Evolutionary conservation across 805 yeast genomes (phyloP), one percentile per base, ranked within the genome.

Genomic region (Nakazawaea sp.): DNA sequence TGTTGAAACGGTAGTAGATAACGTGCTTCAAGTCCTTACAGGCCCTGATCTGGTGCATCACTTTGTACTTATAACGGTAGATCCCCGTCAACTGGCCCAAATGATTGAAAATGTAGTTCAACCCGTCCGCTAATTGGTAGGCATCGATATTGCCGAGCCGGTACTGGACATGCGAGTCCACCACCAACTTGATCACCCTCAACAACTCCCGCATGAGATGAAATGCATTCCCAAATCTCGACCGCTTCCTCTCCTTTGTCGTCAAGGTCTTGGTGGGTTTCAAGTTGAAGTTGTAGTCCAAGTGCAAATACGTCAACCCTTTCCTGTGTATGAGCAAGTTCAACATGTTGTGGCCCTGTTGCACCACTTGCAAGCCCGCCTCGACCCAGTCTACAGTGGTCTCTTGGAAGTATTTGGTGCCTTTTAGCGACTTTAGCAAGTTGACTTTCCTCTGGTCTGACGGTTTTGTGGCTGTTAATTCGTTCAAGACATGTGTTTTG

Each of bases 361-460:
- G 73, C 51, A 96, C 84, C 2, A 92, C 77, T 59, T 92, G 97
- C 40, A 92, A 64, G 20, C 97, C 98, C 1, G 97, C 98, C 56
- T 92, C 99, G 3, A 90, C 92, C 99, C 99, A 92, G 58, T 92
- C 98, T 34, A 92, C 79, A 0, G 89, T 71, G 0, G 98, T 90
- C 49, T 84, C 81, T 52, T 87, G 95, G 59, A 92, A 92, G 55
- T 75, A 92, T 51, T 86, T 89, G 0, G 98, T 92, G 32, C 71
- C 67, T 41, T 77, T 75, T 46, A 92, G 68, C 21, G 78, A 68
- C 43, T 75, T 76, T 19, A 92, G 54, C 11, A 92, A 61, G 27
- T 74, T 70, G 5, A 72, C 67, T 47, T 78, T 81, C 34, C 69
- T 68, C 31, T 60, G 68, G 23, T 64, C 61, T 2, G 66, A 61